Evolutionary conservation across 2,329 filamentous ascomycete species (phyloP).

Genomic region (Fusarium sp.): DNA sequence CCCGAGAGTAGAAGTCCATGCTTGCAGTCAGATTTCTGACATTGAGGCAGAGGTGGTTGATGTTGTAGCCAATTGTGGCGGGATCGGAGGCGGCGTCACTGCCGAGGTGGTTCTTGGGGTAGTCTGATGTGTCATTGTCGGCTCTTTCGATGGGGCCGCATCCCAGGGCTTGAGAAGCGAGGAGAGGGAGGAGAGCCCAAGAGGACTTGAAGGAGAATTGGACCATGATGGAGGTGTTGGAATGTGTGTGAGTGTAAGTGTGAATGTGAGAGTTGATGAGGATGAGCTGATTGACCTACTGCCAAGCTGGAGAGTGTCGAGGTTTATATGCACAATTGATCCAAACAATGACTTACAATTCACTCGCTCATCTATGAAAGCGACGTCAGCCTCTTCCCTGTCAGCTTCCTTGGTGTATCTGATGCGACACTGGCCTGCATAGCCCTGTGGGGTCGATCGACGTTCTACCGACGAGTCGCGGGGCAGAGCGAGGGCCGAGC

Average conservation of each 20-base stretch:
- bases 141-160: not conserved
- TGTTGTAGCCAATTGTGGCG: slow-evolving; percentile 49
- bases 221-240: not conserved
- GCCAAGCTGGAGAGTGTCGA: not conserved
- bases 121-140: not conserved
- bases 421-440: not conserved
- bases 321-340: not conserved
- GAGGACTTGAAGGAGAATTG: not conserved
- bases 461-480: not conserved
- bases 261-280: not conserved
- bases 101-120: slow-evolving; percentile 7
- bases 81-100: slow-evolving; percentile 44
- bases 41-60: slow-evolving; percentile 52
- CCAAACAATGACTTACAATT: not conserved
- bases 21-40: slow-evolving; percentile 46
- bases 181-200: not conserved
- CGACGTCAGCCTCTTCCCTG: not conserved
- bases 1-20: slow-evolving; percentile 49
- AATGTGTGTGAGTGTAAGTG: not conserved
- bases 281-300: not conserved
- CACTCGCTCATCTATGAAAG: not conserved
- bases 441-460: not conserved
- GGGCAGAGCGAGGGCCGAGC: not conserved
- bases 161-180: not conserved
- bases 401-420: not conserved